Conservation (phyloP, 1,284 basidiomycete genomes). For the Cryptococcus wingfieldii region DNA sequence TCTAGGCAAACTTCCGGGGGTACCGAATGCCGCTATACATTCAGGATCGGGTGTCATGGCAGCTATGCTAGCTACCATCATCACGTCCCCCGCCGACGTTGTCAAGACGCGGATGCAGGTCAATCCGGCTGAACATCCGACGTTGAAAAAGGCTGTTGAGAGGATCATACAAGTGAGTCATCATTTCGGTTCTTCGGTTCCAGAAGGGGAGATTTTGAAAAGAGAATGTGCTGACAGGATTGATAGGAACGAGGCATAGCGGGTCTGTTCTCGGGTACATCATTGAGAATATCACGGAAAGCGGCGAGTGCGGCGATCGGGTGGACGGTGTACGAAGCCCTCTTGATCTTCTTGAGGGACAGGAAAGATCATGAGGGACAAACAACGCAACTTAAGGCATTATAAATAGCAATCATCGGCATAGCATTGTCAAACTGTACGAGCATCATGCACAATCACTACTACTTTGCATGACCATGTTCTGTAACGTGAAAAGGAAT, state of each 20-base stretch:
- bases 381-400: not conserved
- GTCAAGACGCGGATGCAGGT: constrained; percentile 92
- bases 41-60: constrained; percentile 60
- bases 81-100: constrained; percentile 85
- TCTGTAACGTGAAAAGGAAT: not conserved
- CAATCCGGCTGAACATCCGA: constrained; percentile 65
- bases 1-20: constrained; percentile 36
- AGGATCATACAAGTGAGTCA: constrained; percentile 64
- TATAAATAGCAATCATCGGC: not conserved
- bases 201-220: not conserved
- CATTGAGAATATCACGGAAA: constrained; percentile 77
- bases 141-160: constrained; percentile 60
- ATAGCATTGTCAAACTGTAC: not conserved
- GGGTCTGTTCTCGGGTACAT: constrained; percentile 82
- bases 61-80: constrained; percentile 71
- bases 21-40: constrained; percentile 46
- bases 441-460: not conserved
- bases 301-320: constrained; percentile 84
- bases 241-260: constrained; percentile 65
- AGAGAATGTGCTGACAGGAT: not conserved
- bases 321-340: constrained; percentile 86
- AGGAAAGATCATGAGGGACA: constrained; percentile 1
- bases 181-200: not conserved
- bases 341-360: constrained; percentile 56
- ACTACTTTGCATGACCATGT: not conserved